phyloP scores from a whole-genome alignment of 495 filamentous ascomycete genomes.

The Pyronema omphalodes region DNA sequence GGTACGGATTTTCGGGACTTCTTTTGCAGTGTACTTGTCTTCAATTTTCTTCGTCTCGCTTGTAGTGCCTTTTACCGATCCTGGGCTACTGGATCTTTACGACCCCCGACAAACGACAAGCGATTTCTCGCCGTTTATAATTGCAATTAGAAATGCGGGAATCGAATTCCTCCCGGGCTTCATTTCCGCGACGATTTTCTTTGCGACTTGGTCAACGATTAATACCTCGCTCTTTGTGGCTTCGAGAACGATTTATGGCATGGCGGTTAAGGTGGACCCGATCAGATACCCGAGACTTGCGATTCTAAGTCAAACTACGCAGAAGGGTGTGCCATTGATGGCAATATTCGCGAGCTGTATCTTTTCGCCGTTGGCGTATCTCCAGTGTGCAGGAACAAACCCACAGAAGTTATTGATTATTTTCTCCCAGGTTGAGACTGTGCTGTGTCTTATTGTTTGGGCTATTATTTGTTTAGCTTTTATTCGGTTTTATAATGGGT shows the following conservation, averaged over 20 bases:
- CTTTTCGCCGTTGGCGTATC: neutral
- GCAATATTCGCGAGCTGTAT: slow-evolving; percentile 1
- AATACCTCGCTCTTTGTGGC: slow-evolving; percentile 50
- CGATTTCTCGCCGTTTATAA: slow-evolving; percentile 55
- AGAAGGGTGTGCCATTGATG: neutral
- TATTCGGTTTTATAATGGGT: slow-evolving; percentile 2
- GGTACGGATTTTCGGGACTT: slow-evolving; percentile 35
- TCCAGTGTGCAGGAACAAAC: neutral
- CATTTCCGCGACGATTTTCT: slow-evolving; percentile 56
- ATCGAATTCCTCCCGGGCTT: slow-evolving; percentile 48
- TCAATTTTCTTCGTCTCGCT: slow-evolving; percentile 57
- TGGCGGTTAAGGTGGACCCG: slow-evolving; percentile 26
- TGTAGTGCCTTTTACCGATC: slow-evolving; percentile 41
- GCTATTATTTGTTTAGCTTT: neutral
- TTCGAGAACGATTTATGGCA: slow-evolving; percentile 48
- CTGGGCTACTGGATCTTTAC: slow-evolving; percentile 33
- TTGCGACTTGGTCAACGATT: slow-evolving; percentile 33
- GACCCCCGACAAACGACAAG: slow-evolving; percentile 28
- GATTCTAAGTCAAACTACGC: neutral
- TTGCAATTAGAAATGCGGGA: slow-evolving; percentile 48
- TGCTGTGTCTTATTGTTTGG: slow-evolving; percentile 1
- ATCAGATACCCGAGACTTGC: neutral
- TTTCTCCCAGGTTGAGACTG: neutral
- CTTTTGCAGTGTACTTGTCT: slow-evolving; percentile 50
- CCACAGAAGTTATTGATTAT: neutral